phyloP scores from a whole-genome alignment of 2,329 filamentous ascomycete species.

The Hypoxylon sp. region DNA sequence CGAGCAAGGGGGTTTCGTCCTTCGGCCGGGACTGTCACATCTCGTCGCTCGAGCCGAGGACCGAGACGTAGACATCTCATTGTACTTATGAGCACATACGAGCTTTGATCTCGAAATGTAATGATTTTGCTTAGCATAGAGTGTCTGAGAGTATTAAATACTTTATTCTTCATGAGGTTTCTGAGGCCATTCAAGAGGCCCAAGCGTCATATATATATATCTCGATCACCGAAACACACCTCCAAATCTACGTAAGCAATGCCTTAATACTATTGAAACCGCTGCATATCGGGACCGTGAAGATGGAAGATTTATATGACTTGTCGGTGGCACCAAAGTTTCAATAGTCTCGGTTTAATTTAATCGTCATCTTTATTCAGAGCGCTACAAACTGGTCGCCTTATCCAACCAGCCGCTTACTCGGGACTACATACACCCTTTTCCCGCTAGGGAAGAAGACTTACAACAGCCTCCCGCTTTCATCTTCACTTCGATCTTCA shows the following conservation, averaged over 20 bases:
- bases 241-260: background rate
- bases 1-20: constrained; percentile 32
- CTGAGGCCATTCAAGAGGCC: background rate
- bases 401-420: constrained; percentile 33
- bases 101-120: background rate
- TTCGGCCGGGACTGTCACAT: constrained; percentile 29
- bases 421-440: constrained; percentile 40
- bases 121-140: background rate
- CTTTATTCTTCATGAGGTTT: background rate
- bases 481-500: background rate
- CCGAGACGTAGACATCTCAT: constrained; percentile 4
- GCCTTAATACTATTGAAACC: constrained; percentile 4
- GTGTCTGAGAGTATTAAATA: background rate
- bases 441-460: constrained; percentile 15
- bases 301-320: background rate
- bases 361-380: constrained; percentile 36
- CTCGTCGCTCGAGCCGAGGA: constrained; percentile 31
- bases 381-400: constrained; percentile 35
- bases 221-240: background rate
- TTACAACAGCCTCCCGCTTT: constrained; percentile 25
- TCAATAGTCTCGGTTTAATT: constrained; percentile 19
- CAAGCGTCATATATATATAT: constrained; percentile 1
- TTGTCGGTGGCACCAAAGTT: constrained; percentile 4
- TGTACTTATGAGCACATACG: background rate
- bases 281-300: background rate